Evolutionary conservation across 345 rosid species (phyloP).

Genomic region (Citrus trifoliata): DNA sequence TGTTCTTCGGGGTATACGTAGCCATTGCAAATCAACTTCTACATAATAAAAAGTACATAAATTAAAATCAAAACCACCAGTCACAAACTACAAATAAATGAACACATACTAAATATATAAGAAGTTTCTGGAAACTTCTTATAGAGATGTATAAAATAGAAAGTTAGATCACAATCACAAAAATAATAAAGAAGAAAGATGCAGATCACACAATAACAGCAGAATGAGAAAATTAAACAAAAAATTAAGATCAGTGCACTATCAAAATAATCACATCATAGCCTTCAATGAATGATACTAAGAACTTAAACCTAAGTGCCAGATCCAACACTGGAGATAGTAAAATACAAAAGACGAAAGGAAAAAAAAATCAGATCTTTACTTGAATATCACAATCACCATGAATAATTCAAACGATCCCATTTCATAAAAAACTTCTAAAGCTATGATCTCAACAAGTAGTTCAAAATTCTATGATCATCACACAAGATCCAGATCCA

Average conservation of each 20-base stretch:
- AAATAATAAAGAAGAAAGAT: neutral
- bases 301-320: neutral
- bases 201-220: neutral
- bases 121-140: neutral
- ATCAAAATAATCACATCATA: neutral
- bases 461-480: neutral
- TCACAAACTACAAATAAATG: neutral
- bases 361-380: neutral
- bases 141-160: neutral
- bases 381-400: neutral
- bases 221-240: neutral
- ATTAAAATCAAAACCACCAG: neutral
- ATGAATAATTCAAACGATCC: neutral
- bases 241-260: neutral
- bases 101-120: neutral
- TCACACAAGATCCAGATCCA: slow-evolving; percentile 15
- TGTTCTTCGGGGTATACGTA: slow-evolving; percentile 52
- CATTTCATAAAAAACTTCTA: neutral
- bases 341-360: neutral
- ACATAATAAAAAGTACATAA: neutral
- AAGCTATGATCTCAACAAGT: neutral
- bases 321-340: slow-evolving; percentile 2
- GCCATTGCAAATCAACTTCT: slow-evolving; percentile 27
- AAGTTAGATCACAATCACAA: neutral
- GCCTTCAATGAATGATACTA: neutral